Evolutionary conservation across 1,284 basidiomycete genomes (phyloP), one percentile per base, ranked within the genome.

Genomic region (Hymenochaete sp.): DNA sequence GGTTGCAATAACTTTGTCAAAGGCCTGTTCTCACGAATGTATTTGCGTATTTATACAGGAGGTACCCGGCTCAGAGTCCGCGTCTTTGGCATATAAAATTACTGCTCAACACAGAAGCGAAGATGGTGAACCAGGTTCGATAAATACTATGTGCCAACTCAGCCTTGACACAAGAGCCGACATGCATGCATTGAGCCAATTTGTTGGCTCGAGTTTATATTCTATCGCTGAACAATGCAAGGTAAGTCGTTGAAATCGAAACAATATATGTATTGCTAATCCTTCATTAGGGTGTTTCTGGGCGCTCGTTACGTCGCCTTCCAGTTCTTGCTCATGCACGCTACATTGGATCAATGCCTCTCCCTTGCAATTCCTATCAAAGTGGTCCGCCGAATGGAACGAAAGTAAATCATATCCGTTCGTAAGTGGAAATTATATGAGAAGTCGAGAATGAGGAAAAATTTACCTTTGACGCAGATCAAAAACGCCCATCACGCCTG

Each of bases 311-410:
- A 5, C 78, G 95, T 10, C 77, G 91, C 7, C 70, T 98, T 14
- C 95, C 95, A 1, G 87, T 98, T 22, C 73, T 98, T 25, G 91
- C 93, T 1, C 81, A 96, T 48, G 87, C 93, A 2, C 73, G 79
- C 2, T 82, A 92, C 59, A 80, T 93, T 41, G 76, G 57, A 32
- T 42, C 51, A 21, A 49, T 53, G 39, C 52, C 44, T 41, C n/a
- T n/a, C n/a, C n/a, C n/a, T n/a, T n/a, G n/a, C n/a, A n/a, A n/a
- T n/a, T n/a, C n/a, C n/a, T n/a, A n/a, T n/a, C n/a, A n/a, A n/a
- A n/a, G n/a, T n/a, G n/a, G n/a, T n/a, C n/a, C n/a, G n/a, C n/a
- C n/a, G n/a, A n/a, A 47, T 33, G 22, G 16, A 9, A 21, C 22
- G 52, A 47, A 54, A 55, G 37, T 46, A 49, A 1, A 11, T 37